These are phyloP conservation scores for Aegilops umbellulata DNA, from an alignment of 176 grass and related monocot species.

Conservation along the genomic window DNA sequence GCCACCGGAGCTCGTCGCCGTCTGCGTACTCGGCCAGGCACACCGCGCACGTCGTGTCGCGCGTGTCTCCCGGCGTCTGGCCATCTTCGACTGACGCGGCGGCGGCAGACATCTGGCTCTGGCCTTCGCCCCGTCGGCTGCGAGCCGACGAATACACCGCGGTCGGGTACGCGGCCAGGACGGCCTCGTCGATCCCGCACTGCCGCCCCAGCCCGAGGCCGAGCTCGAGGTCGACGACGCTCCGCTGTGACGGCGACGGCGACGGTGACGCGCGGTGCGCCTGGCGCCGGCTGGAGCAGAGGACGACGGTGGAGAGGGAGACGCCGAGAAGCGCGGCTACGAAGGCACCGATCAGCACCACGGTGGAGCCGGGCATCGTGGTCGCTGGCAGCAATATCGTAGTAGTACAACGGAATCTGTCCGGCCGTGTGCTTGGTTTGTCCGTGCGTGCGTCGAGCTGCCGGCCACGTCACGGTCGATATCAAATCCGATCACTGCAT, in stretches of 20 bases:
- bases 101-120: neutral
- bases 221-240: neutral
- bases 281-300: neutral
- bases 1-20: constrained; percentile 36
- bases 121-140: neutral
- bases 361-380: neutral
- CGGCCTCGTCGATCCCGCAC: constrained; percentile 25
- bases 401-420: no score
- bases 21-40: constrained; percentile 43
- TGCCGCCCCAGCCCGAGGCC: neutral
- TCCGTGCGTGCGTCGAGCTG: neutral
- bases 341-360: neutral
- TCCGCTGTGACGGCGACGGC: neutral
- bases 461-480: neutral
- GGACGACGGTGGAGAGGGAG: neutral
- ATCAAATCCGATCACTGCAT: neutral
- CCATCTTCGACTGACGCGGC: no score
- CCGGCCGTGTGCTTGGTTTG: neutral
- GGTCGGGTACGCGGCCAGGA: constrained; percentile 22
- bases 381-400: neutral
- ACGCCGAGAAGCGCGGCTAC: neutral
- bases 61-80: neutral
- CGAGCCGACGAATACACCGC: neutral
- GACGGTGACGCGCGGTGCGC: neutral
- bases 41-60: constrained; percentile 11